Conservation (phyloP, 2,329 filamentous ascomycete species). For the Exophiala sp. region DNA sequence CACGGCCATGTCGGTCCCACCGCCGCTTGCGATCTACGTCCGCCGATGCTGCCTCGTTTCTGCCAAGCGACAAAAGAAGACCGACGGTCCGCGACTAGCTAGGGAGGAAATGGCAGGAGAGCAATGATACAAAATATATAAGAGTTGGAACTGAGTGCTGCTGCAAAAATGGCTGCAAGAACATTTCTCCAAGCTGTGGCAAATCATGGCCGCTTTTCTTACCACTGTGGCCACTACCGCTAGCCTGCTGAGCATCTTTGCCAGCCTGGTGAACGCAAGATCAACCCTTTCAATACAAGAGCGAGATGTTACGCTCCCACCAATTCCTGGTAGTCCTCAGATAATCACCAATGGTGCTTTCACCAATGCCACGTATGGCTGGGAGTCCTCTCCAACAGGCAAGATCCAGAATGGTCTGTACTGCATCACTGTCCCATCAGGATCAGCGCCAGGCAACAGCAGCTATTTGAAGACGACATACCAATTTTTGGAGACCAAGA, state of each 20-base stretch:
- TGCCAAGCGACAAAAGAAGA: no score
- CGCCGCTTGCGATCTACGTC: no score
- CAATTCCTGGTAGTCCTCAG: conserved; percentile 1
- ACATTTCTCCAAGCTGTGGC: neutral
- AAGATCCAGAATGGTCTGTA: conserved; percentile 3
- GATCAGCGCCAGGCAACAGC: neutral
- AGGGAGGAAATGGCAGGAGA: no score
- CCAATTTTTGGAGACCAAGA: conserved; percentile 2
- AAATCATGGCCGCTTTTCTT: neutral
- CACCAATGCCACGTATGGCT: conserved; percentile 3
- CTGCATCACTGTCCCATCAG: neutral
- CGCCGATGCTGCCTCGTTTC: no score
- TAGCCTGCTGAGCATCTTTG: neutral
- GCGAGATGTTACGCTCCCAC: conserved; percentile 1
- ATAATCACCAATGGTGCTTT: conserved; percentile 2
- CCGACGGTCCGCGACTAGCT: no score
- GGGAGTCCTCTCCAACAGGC: conserved; percentile 1
- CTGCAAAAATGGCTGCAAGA: neutral
- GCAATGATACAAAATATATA: no score
- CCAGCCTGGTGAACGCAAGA: neutral
- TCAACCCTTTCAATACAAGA: neutral
- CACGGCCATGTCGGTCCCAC: no score
- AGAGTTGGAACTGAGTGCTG: no score
- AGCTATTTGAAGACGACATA: conserved; percentile 4
- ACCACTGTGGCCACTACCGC: neutral